Base-by-base conservation (phyloP, 257 asterid genomes). In the Paulownia fortunei region DNA sequence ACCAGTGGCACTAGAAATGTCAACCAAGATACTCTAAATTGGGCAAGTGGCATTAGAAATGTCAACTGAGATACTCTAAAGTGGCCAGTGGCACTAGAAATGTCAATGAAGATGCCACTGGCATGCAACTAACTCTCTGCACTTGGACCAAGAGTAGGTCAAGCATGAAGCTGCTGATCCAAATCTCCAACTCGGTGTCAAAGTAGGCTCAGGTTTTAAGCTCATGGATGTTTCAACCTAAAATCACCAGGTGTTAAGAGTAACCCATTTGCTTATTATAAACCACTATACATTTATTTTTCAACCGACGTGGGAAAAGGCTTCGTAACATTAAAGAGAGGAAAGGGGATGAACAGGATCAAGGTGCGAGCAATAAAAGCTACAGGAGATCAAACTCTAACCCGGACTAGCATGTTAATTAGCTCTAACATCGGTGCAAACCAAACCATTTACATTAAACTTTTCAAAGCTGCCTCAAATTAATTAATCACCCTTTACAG, bases 381-480 rank as follows among this genome's bases (percentile, higher is more conserved):
- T 26, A 56, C 37, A 19, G 44, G 19, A 26, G 51, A 49, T n/a
- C 64, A 60, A 47, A 63, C 71, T 60, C 69, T 44, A 16, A 61
- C 27, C 54, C 3, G 27, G 30, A 26, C 24, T 3, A 18, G 23
- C 65, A 23, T 61, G 18, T 32, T 49, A 39, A 65, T 52, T 63
- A 72, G 73, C 73, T 70, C 82, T 62, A 78, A 71, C 56, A 61
- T 46, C 66, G 49, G 18, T 23, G 21, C 41, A 47, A 70, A 56
- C 51, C 6, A 15, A 24, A 23, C 39, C 6, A 41, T 3, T 51
- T 5, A 36, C 23, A 58, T 56, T 2, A n/a, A 4, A 4, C 41
- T 36, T 4, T 36, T 8, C 13, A 34, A 18, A 21, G 56, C 76
- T 9, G 0, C 23, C 36, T 19, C 55, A 68, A 37, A 37, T 23